Evolutionary conservation across 2,329 filamentous ascomycete species (phyloP).

Genomic region (Pseudonectria foliicola): DNA sequence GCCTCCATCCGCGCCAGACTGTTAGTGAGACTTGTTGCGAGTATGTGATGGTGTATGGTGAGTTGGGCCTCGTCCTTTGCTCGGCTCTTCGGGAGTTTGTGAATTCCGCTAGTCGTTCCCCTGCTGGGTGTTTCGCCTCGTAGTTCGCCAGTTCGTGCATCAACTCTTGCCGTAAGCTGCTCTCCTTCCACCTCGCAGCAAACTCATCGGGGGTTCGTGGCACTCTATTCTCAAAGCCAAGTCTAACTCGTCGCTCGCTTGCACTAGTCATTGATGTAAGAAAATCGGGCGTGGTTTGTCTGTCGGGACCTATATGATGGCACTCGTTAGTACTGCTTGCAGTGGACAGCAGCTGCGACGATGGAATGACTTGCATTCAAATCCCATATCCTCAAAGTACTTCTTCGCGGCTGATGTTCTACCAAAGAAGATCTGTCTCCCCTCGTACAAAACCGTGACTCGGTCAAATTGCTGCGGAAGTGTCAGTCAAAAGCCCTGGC

Average conservation of each 20-base stretch:
- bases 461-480: slow-evolving; percentile 57
- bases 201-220: slow-evolving; percentile 30
- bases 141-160: slow-evolving; percentile 23
- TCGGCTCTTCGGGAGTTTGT: slow-evolving; percentile 6
- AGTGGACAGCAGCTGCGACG: too few species aligned
- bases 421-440: slow-evolving; percentile 59
- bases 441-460: slow-evolving; percentile 57
- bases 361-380: slow-evolving; percentile 3
- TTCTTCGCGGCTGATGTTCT: slow-evolving; percentile 44
- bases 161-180: slow-evolving; percentile 13
- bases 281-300: slow-evolving; percentile 12
- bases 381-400: slow-evolving; percentile 46
- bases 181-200: slow-evolving; percentile 24
- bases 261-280: slow-evolving; percentile 33
- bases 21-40: slow-evolving; percentile 37
- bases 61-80: slow-evolving; percentile 31
- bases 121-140: slow-evolving; percentile 5
- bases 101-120: slow-evolving; percentile 8
- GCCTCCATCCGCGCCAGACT: slow-evolving; percentile 29
- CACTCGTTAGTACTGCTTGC: background rate
- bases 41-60: slow-evolving; percentile 40
- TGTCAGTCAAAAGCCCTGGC: slow-evolving; percentile 26
- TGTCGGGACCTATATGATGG: background rate
- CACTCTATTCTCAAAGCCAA: slow-evolving; percentile 25
- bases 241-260: slow-evolving; percentile 22